Conservation (phyloP, 306 rosid genomes). For the Rosa chinensis region DNA sequence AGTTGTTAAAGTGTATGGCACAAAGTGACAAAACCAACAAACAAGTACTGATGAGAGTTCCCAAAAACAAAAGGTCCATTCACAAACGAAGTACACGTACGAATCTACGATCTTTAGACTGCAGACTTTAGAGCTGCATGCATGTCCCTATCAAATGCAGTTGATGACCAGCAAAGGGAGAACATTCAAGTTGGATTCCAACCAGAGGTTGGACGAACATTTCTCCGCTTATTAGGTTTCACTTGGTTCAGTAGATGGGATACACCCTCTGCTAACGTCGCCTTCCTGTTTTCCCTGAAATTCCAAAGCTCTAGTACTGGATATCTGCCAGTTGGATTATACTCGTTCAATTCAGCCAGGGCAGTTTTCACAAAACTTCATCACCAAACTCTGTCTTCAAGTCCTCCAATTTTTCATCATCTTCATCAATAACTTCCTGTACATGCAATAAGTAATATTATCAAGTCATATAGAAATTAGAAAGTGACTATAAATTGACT, state of each 20-base stretch:
- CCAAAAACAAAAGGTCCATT: too few species aligned
- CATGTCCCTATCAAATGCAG: too few species aligned
- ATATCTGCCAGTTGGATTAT: slow-evolving; percentile 14
- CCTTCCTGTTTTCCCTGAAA: slow-evolving; percentile 13
- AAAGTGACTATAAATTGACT: neutral
- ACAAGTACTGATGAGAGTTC: too few species aligned
- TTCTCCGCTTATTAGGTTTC: neutral
- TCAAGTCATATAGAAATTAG: neutral
- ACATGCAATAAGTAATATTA: too few species aligned
- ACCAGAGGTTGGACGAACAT: neutral
- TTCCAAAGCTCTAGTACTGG: slow-evolving; percentile 16
- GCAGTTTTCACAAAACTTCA: slow-evolving; percentile 11
- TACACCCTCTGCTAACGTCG: slow-evolving; percentile 19
- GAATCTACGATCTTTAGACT: too few species aligned
- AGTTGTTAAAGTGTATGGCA: too few species aligned
- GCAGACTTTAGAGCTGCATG: too few species aligned
- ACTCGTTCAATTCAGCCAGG: slow-evolving; percentile 14
- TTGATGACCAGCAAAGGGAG: neutral
- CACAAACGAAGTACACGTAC: too few species aligned
- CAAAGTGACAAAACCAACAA: too few species aligned
- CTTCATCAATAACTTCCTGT: slow-evolving; percentile 20
- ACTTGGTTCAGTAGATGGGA: neutral
- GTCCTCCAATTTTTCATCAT: slow-evolving; percentile 7
- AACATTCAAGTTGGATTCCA: neutral
- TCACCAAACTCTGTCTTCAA: slow-evolving; percentile 23